Conservation (phyloP, 225 moss, liverwort and hornwort species). For the Thuidium tamariscinum region DNA sequence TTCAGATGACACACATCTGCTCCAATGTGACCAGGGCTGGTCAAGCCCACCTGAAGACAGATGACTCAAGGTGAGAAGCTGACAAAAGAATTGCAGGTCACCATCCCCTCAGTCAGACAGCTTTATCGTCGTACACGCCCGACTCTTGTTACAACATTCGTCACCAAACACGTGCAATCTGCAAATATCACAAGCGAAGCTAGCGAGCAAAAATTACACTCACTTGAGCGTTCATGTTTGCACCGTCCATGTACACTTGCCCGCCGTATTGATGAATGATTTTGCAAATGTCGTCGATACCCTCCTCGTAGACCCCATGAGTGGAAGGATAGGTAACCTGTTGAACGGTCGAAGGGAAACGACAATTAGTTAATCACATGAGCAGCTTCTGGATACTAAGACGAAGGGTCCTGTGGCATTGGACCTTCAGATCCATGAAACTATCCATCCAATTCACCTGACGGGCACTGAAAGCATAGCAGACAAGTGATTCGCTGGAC, state of each 20-base stretch:
- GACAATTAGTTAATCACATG: background rate
- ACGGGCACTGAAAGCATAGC: background rate
- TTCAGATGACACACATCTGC: slow-evolving; percentile 98
- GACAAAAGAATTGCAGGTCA: background rate
- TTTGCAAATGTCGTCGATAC: slow-evolving; percentile 88
- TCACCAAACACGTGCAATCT: background rate
- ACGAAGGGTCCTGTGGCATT: background rate
- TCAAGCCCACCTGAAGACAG: slow-evolving; percentile 71
- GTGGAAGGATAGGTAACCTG: slow-evolving; percentile 98
- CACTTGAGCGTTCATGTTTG: slow-evolving; percentile 98
- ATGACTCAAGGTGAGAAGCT: background rate
- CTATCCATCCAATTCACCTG: background rate
- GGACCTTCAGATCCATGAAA: background rate
- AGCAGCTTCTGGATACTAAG: background rate
- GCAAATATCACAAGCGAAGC: background rate
- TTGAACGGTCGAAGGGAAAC: background rate
- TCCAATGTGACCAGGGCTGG: slow-evolving; percentile 93
- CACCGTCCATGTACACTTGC: slow-evolving; percentile 98
- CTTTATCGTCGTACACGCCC: background rate
- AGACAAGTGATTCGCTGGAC: background rate
- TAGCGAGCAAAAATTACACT: background rate
- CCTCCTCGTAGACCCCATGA: slow-evolving; percentile 96
- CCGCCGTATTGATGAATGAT: slow-evolving; percentile 82
- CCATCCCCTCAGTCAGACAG: background rate
- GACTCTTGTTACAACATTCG: background rate